Conservation (phyloP, 2,329 filamentous ascomycete species). For the Rhexocercosporidium sp. region DNA sequence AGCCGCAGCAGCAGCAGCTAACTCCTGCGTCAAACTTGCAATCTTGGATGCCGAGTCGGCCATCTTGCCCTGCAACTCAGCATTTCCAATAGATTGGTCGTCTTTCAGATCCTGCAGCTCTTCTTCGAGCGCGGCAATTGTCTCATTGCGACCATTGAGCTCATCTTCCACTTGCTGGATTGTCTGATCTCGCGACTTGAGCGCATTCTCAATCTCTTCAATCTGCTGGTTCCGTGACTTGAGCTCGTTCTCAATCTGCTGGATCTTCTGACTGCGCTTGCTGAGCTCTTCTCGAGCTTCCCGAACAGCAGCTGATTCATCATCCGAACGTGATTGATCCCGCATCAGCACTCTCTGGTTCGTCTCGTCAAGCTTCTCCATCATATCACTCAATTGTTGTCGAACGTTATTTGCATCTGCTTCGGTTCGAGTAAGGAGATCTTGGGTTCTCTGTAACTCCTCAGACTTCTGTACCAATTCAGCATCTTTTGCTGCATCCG, state of each 20-base stretch:
- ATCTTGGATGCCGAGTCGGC: constrained; percentile 39
- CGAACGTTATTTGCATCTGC: constrained; percentile 41
- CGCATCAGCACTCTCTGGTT: constrained; percentile 33
- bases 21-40: constrained; percentile 31
- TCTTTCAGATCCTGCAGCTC: constrained; percentile 40
- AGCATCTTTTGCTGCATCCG: constrained; percentile 72
- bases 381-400: constrained; percentile 40
- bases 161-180: constrained; percentile 41
- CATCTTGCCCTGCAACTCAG: constrained; percentile 38
- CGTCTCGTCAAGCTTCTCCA: constrained; percentile 43
- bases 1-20: constrained; percentile 34
- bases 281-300: constrained; percentile 36
- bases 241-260: constrained; percentile 41
- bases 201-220: constrained; percentile 40
- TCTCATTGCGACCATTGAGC: constrained; percentile 38
- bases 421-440: constrained; percentile 43
- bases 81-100: constrained; percentile 36
- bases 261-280: constrained; percentile 39
- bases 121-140: constrained; percentile 41
- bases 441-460: constrained; percentile 55
- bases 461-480: constrained; percentile 64
- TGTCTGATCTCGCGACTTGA: constrained; percentile 39
- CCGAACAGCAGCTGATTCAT: constrained; percentile 32
- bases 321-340: constrained; percentile 31
- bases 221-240: constrained; percentile 40